Base-by-base conservation (phyloP, 164 flowering plant genomes). In the Annona cherimola region DNA sequence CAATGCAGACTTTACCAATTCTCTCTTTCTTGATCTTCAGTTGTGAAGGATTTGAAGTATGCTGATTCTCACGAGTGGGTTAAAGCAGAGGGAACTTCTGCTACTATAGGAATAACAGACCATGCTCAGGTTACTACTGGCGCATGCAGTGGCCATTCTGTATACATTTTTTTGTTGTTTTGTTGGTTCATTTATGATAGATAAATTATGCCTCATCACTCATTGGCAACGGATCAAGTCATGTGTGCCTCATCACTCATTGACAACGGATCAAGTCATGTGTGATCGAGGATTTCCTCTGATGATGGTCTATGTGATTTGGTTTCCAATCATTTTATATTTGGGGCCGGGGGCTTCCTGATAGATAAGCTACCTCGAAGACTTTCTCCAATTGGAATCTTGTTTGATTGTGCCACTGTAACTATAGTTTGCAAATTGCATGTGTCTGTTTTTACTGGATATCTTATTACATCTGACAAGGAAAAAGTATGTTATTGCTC, bases 51-150 rank as follows among this genome's bases (percentile, higher is more conserved):
- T 74, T 75, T 90, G 61, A 87, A 86, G 66, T 90, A 90, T 82
- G 83, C 86, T 11, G 85, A 88, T 20, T 77, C 89, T 71, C 93
- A 90, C 73, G 96, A 89, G 71, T 90, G 93, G 96, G 90, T 80
- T 67, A 89, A 88, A 79, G 77, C 86, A 50, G 83, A 85, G 62
- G 90, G 90, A n/a, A 76, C 73, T 46, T 71, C 82, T 45, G 91
- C 92, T 61, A 86, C 88, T 3, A 62, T 91, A 45, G 92, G 96
- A 69, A 86, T 91, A 75, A 86, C 88, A 18, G 94, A 83, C 76
- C 94, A 92, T 81, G 94, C 94, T 61, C 99, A 74, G 77, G 77
- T 74, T 61, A 18, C 19, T 57, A 43, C 5, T 61, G 26, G 35
- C 19, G 20, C 50, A n/a, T 43, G 18, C 55, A 18, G 8, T n/a